These are phyloP conservation scores for Suillus americanus DNA, from an alignment of 768 basidiomycete genomes.

Conservation along the genomic window DNA sequence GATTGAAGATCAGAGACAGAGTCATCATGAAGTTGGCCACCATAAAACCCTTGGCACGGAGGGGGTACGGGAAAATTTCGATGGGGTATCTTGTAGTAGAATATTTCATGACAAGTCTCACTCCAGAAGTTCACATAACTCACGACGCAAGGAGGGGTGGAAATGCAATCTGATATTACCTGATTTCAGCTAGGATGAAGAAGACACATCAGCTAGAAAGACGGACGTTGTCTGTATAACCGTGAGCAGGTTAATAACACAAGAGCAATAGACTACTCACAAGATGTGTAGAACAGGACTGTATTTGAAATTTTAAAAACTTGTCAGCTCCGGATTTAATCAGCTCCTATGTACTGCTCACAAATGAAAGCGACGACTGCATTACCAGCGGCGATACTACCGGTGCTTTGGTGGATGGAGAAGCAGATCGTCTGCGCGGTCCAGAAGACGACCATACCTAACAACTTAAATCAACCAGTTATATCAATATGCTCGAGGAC, in stretches of 20 bases:
- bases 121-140: slow-evolving; percentile 10
- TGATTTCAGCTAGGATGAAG: background rate
- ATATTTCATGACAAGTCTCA: background rate
- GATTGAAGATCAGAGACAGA: slow-evolving; percentile 43
- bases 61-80: slow-evolving; percentile 42
- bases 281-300: slow-evolving; percentile 35
- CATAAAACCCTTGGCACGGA: slow-evolving; percentile 40
- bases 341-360: slow-evolving; percentile 16
- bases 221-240: slow-evolving; percentile 31
- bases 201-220: background rate
- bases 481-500: slow-evolving; percentile 17
- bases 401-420: slow-evolving; percentile 28
- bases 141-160: slow-evolving; percentile 40
- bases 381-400: slow-evolving; percentile 33
- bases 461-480: slow-evolving; percentile 36
- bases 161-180: slow-evolving; percentile 32
- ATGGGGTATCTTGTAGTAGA: slow-evolving; percentile 34
- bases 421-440: slow-evolving; percentile 39
- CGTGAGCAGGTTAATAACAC: background rate
- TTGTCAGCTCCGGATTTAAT: background rate
- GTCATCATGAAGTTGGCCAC: slow-evolving; percentile 40
- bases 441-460: slow-evolving; percentile 41
- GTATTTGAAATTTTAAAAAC: background rate
- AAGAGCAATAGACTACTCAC: slow-evolving; percentile 17
- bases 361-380: slow-evolving; percentile 48